Evolutionary conservation across 164 flowering plant genomes (phyloP).

Genomic region (Kalanchoe fedtschenkoi): DNA sequence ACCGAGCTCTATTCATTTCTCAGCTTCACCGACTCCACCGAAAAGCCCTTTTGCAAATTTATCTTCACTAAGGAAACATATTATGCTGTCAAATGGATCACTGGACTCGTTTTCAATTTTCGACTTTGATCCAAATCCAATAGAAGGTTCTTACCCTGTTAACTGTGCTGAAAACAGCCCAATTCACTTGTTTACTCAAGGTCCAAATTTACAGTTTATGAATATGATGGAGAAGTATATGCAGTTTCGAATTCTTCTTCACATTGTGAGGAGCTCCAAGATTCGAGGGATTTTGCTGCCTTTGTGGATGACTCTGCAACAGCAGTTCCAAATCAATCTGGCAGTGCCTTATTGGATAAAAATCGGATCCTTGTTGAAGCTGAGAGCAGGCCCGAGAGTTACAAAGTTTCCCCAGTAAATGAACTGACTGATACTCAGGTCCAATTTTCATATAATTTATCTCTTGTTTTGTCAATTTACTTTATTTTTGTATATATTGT

Average conservation of each 20-base stretch:
- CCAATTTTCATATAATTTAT: not conserved
- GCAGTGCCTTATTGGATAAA: not conserved
- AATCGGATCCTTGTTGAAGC: not conserved
- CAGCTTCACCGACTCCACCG: slow-evolving; percentile 38
- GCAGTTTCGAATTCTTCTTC: slow-evolving; percentile 6
- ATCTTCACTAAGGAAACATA: slow-evolving; percentile 25
- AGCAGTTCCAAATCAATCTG: not conserved
- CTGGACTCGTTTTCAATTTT: slow-evolving; percentile 31
- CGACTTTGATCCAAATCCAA: slow-evolving; percentile 19
- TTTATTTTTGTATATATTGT: not conserved
- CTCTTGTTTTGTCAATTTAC: not conserved
- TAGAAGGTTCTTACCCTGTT: slow-evolving; percentile 16
- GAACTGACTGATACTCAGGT: not conserved
- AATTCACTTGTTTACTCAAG: slow-evolving; percentile 18
- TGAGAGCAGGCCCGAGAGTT: not conserved
- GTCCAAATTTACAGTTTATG: slow-evolving; percentile 16
- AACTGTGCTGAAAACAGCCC: slow-evolving; percentile 9
- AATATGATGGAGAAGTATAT: slow-evolving; percentile 14
- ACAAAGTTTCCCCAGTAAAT: not conserved
- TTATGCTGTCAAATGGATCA: slow-evolving; percentile 18
- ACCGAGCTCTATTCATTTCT: slow-evolving; percentile 10
- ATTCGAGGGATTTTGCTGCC: not conserved
- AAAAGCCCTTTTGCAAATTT: slow-evolving; percentile 45
- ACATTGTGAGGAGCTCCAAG: slow-evolving; percentile 7
- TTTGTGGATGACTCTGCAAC: slow-evolving; percentile 12